Evolutionary conservation across 331 rosid genomes (phyloP).

Genomic region (Malus hybrid): DNA sequence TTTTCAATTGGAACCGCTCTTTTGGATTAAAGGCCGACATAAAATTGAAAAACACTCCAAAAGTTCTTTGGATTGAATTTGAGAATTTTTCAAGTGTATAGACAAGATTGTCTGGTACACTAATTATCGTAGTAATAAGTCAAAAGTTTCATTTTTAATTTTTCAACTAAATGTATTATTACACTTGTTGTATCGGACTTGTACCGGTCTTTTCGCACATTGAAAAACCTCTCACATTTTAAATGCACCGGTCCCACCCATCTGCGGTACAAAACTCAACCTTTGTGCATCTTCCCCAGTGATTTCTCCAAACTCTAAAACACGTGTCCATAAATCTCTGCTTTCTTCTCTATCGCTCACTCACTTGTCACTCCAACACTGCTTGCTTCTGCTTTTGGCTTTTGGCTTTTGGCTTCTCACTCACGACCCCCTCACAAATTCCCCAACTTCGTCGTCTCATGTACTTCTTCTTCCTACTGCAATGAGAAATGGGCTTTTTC

Average conservation of each 20-base stretch:
- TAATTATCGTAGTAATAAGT: too few relatives aligned
- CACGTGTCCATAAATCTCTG: not conserved
- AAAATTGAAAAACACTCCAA: too few relatives aligned
- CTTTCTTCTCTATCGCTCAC: not conserved
- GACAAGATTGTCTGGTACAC: too few relatives aligned
- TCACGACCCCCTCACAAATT: not conserved
- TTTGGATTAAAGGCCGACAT: too few relatives aligned
- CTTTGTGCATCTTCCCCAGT: not conserved
- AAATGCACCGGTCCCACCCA: not conserved
- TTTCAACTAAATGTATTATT: too few relatives aligned
- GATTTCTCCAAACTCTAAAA: not conserved
- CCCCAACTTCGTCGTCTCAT: not conserved
- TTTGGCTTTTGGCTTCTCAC: too few relatives aligned
- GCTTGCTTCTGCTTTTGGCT: not conserved
- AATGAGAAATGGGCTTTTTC: conserved; percentile 71
- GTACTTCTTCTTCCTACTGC: not conserved
- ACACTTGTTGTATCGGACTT: accelerated
- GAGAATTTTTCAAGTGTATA: too few relatives aligned
- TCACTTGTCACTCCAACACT: not conserved
- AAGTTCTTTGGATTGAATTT: too few relatives aligned
- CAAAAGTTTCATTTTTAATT: too few relatives aligned
- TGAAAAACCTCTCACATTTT: not conserved
- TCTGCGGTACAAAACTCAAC: not conserved
- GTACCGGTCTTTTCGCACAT: too few relatives aligned
- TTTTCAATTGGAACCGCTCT: too few relatives aligned